Evolutionary conservation across 441 rosid species (phyloP).

Genomic region (Euphorbia celastroides): DNA sequence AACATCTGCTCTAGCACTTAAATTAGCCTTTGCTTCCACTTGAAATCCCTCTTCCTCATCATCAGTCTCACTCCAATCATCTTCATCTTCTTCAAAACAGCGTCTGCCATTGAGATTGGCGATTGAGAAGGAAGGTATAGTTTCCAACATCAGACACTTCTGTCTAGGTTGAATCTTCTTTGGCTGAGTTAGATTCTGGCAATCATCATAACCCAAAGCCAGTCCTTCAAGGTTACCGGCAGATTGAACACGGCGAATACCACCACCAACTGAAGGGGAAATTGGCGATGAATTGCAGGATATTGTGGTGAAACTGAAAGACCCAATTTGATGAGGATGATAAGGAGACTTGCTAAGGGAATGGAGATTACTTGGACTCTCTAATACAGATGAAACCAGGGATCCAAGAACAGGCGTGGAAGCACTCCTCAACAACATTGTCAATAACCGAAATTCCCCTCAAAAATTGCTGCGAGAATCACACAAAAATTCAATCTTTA

Average conservation of each 20-base stretch:
- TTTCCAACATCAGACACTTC: conserved; percentile 30
- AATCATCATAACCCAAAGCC: conserved; percentile 22
- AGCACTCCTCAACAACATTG: conserved; percentile 50
- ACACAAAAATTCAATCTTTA: background rate
- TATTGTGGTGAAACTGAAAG: conserved; percentile 18
- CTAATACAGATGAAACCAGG: conserved; percentile 34
- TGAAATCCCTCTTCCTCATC: conserved; percentile 17
- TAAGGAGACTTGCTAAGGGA: conserved; percentile 18
- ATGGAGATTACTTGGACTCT: conserved; percentile 29
- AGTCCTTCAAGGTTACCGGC: conserved; percentile 47
- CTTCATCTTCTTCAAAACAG: conserved; percentile 24
- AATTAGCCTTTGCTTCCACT: conserved; percentile 9
- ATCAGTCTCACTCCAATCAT: conserved; percentile 4
- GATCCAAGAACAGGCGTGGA: conserved; percentile 67
- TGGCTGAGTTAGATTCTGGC: conserved; percentile 11
- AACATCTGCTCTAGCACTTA: conserved; percentile 13
- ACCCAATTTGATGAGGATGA: conserved; percentile 21
- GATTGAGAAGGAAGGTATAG: conserved; percentile 43
- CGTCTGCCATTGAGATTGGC: background rate
- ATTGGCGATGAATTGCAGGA: conserved; percentile 43
- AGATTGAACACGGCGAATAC: conserved; percentile 49
- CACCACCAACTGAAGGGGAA: conserved; percentile 30
- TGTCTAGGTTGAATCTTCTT: conserved; percentile 27
- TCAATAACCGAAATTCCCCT: background rate
- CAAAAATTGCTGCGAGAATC: background rate